These are phyloP conservation scores for Trichoderma citrinoviride DNA, from an alignment of 2,329 filamentous ascomycete species.

Conservation along the genomic window DNA sequence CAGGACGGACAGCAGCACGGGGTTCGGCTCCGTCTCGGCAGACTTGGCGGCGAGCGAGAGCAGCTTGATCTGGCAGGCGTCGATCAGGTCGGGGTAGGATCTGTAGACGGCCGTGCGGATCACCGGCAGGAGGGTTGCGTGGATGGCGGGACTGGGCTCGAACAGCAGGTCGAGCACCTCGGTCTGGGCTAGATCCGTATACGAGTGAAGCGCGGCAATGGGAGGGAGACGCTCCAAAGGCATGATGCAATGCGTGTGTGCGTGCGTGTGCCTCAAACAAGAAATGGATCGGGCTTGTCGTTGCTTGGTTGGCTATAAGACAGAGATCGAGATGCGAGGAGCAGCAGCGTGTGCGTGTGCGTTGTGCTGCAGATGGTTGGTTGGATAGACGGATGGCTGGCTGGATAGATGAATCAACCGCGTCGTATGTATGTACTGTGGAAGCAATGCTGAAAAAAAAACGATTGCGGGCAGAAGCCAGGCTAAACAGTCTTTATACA, in stretches of 20 bases:
- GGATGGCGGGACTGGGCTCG: conserved; percentile 74
- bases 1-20: conserved; percentile 67
- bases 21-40: conserved; percentile 43
- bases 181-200: conserved; percentile 54
- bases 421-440: no score
- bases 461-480: background rate
- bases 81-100: conserved; percentile 69
- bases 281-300: background rate
- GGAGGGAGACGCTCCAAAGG: conserved; percentile 48
- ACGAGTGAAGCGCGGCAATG: conserved; percentile 53
- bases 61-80: conserved; percentile 62
- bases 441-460: background rate
- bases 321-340: no score
- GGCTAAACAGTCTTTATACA: background rate
- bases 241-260: conserved; percentile 24
- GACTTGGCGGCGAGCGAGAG: conserved; percentile 55
- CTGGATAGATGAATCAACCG: no score
- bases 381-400: no score
- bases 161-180: conserved; percentile 74
- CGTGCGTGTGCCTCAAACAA: background rate
- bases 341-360: no score
- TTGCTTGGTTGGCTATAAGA: background rate
- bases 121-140: conserved; percentile 66
- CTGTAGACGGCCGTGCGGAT: conserved; percentile 56
- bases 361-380: no score